These are phyloP conservation scores for Colletotrichum tropicale DNA, from an alignment of 2,329 filamentous ascomycete species.

Conservation along the genomic window DNA sequence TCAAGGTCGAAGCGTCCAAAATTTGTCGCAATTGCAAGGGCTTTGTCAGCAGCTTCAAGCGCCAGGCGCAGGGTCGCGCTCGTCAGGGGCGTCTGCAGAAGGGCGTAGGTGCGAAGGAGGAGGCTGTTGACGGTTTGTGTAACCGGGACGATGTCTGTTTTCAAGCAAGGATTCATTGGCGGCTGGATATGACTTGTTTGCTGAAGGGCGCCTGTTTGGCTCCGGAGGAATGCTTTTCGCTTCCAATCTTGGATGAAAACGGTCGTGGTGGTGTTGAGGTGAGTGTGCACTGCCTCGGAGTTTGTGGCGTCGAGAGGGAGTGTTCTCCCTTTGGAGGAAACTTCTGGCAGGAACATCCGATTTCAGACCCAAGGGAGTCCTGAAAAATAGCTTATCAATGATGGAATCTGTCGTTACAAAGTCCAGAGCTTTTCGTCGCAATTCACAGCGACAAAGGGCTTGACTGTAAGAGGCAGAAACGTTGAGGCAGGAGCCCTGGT, in stretches of 20 bases:
- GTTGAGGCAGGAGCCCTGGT: background rate
- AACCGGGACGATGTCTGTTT: conserved; percentile 16
- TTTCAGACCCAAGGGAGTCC: background rate
- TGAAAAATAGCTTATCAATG: background rate
- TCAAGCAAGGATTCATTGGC: conserved; percentile 11
- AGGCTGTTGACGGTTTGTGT: conserved; percentile 20
- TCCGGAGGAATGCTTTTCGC: background rate
- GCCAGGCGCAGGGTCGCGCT: conserved; percentile 12
- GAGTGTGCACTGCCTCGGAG: background rate
- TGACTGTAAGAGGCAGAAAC: background rate
- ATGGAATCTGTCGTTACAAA: background rate
- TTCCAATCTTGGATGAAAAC: background rate
- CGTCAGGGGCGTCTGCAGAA: conserved; percentile 12
- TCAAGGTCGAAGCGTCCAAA: conserved; percentile 19
- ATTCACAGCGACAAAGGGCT: background rate
- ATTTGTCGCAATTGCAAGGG: conserved; percentile 17
- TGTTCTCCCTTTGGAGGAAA: background rate
- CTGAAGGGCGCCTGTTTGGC: background rate
- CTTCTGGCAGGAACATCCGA: background rate
- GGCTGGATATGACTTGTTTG: background rate
- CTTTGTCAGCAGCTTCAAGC: conserved; percentile 23
- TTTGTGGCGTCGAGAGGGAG: background rate
- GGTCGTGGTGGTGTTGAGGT: background rate
- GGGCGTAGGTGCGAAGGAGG: conserved; percentile 14
- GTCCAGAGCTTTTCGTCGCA: background rate